Evolutionary conservation across 129 eudicot species (phyloP).

Genomic region (Flaveria ramosissima): DNA sequence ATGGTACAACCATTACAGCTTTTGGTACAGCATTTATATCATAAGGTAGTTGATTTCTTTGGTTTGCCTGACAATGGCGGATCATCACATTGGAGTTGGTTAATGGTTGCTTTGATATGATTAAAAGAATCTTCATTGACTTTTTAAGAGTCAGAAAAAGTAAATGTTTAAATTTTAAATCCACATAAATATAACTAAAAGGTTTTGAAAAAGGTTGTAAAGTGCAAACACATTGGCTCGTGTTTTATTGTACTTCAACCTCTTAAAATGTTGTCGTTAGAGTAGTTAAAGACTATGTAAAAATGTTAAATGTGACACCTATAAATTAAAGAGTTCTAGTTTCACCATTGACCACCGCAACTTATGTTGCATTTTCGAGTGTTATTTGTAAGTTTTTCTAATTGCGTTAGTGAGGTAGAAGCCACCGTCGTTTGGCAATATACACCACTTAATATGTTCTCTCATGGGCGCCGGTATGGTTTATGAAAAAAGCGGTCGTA

Average conservation of each 20-base stretch:
- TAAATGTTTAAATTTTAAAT: constrained; percentile 2
- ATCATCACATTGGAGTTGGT: background rate
- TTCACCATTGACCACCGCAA: background rate
- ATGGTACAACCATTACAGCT: constrained; percentile 2
- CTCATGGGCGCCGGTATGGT: no score
- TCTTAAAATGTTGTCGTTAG: no score
- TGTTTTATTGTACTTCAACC: no score
- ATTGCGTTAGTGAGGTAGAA: no score
- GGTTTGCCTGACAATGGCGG: constrained; percentile 4
- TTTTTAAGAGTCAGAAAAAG: constrained; percentile 17
- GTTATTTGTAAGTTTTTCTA: no score
- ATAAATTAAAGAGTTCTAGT: background rate
- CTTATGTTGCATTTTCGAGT: background rate
- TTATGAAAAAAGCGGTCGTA: no score
- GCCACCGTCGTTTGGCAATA: no score
- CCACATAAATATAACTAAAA: background rate
- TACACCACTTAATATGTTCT: no score
- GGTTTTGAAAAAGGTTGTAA: background rate
- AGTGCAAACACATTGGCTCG: background rate
- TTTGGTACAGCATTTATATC: constrained; percentile 7
- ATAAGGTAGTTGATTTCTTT: background rate
- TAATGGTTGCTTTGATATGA: constrained; percentile 1
- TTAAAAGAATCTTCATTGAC: background rate
- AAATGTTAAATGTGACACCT: no score
- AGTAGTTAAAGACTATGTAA: no score